These are phyloP conservation scores for Didymella sp. DNA, from an alignment of 2,329 filamentous ascomycete species.

Conservation along the genomic window DNA sequence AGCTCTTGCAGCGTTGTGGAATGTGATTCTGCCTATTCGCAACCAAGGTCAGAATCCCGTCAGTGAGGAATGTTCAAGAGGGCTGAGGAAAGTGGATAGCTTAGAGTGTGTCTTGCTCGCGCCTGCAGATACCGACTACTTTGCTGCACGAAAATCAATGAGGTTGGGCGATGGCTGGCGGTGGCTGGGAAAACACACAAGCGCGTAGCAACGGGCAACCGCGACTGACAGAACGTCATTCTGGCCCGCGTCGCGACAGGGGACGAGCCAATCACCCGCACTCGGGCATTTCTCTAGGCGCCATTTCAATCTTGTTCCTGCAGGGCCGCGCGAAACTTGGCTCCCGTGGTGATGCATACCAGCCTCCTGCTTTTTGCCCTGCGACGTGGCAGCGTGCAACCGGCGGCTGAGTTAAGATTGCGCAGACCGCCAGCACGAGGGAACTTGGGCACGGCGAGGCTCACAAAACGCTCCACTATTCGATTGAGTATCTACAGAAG, in stretches of 20 bases:
- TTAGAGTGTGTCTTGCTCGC: constrained; percentile 42
- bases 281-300: constrained; percentile 18
- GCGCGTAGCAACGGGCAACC: constrained; percentile 29
- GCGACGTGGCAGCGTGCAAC: constrained; percentile 36
- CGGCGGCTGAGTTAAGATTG: constrained; percentile 21
- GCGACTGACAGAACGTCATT: constrained; percentile 28
- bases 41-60: constrained; percentile 44
- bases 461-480: neutral
- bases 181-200: constrained; percentile 38
- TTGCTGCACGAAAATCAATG: constrained; percentile 43
- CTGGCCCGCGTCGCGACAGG: constrained; percentile 20
- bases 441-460: constrained; percentile 7
- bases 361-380: constrained; percentile 34
- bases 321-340: constrained; percentile 24
- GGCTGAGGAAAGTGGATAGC: constrained; percentile 40
- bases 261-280: constrained; percentile 28
- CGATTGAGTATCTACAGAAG: neutral
- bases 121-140: constrained; percentile 39
- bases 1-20: constrained; percentile 39
- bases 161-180: too few relatives aligned
- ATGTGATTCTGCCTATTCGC: constrained; percentile 40
- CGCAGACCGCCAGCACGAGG: constrained; percentile 12
- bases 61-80: constrained; percentile 28
- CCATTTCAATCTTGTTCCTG: constrained; percentile 30
- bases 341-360: constrained; percentile 24